Base-by-base conservation (phyloP, 179 eudicot species). In the Actinidia chinensis region DNA sequence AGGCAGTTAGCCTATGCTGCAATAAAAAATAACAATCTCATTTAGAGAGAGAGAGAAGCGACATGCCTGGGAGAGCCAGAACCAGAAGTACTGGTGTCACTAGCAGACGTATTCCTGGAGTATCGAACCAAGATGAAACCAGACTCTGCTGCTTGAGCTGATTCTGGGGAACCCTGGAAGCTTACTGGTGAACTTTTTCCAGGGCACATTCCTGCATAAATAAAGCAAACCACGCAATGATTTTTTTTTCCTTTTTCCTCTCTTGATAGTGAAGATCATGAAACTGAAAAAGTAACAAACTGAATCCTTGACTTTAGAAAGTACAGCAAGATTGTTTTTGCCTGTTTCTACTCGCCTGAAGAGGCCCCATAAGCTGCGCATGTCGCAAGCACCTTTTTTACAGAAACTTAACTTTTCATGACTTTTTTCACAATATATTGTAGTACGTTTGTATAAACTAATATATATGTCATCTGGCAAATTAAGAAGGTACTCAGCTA, bases 121-220 rank as follows among this genome's bases (percentile, higher is more conserved):
- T 28, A 33, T 42, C 28, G 68, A 64, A 64, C 43, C 28, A 43
- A 64, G 68, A 64, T 64, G 18, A 64, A 28, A 14, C 68, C 44
- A 64, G 5, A 64, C 4, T 40, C 18, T 28, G 68, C 15, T 12
- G 68, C 42, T 64, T 6, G 44, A 33, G 68, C 68, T 1, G 44
- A 64, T 17, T 25, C 68, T 33, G 43, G 68, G 68, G 68, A 64
- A 64, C 68, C 68, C 68, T 64, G 10, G 20, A 64, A 64, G 42
- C 7, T 33, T 28, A 28, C 36, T 33, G 68, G 14, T 28, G 43
- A 64, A 64, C 68, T 64, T 64, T 43, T 64, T 64, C 43, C 44
- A 0, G 66, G 66, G 66, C 36, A 61, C 68, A 64, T 64, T 64
- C 68, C 68, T 64, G 36, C 44, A 64, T 18, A 33, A n/a, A 28